phyloP scores from a whole-genome alignment of 768 basidiomycete genomes.

The Termitomyces sp. region DNA sequence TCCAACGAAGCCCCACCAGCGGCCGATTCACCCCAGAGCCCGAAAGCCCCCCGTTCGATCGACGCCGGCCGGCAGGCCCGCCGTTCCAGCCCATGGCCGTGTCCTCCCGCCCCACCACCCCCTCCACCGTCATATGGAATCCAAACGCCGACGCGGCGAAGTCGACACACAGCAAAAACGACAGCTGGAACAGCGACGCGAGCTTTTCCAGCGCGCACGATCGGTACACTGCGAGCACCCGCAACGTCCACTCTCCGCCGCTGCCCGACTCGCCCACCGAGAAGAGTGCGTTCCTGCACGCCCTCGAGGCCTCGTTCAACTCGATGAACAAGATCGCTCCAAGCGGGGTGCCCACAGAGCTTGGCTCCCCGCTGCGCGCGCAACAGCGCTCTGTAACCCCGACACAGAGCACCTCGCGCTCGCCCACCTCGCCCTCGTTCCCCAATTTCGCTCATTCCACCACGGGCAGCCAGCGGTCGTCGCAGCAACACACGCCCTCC shows the following conservation, averaged over 20 bases:
- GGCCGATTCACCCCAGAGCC: constrained; percentile 65
- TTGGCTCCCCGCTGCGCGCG: constrained; percentile 38
- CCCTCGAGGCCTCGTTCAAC: constrained; percentile 22
- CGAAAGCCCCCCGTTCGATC: constrained; percentile 33
- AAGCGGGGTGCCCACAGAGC: constrained; percentile 36
- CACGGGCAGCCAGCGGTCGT: constrained; percentile 39
- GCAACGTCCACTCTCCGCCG: constrained; percentile 49
- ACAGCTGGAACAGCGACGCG: constrained; percentile 51
- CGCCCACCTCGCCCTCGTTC: constrained; percentile 49
- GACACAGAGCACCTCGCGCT: constrained; percentile 50
- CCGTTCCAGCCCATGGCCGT: constrained; percentile 63
- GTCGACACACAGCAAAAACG: constrained; percentile 46
- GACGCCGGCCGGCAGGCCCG: constrained; percentile 69
- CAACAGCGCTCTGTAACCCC: constrained; percentile 58
- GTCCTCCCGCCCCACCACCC: constrained; percentile 59
- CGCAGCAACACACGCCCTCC: constrained; percentile 45
- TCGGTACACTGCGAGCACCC: constrained; percentile 36
- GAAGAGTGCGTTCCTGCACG: constrained; percentile 25
- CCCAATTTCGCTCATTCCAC: constrained; percentile 35
- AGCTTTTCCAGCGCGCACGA: constrained; percentile 28
- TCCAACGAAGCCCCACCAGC: constrained; percentile 51
- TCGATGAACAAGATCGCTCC: constrained; percentile 20
- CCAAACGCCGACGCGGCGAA: constrained; percentile 24
- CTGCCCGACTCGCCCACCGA: constrained; percentile 58
- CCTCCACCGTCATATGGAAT: constrained; percentile 77